Percentiles rank a stretch among this genome's conserved stretches.
These are phyloP conservation scores for Striga asiatica DNA, from an alignment of 257 asterid species.

Conservation along the genomic window DNA sequence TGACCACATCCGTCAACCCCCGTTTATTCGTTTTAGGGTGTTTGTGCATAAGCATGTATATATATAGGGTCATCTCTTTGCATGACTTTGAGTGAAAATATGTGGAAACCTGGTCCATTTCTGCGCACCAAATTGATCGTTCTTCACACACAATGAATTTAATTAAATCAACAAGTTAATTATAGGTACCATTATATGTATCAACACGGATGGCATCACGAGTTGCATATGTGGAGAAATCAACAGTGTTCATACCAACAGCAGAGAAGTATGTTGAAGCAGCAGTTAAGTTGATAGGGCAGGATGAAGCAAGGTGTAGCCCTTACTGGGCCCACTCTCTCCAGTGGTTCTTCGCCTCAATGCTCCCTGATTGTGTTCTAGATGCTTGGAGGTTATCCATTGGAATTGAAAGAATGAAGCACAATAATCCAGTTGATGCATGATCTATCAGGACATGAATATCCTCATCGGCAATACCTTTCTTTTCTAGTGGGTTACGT, in stretches of 20 bases:
- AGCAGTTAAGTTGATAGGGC: conserved; percentile 45
- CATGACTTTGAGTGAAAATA: too few species aligned
- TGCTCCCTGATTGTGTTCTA: conserved; percentile 39
- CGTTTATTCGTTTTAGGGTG: too few species aligned
- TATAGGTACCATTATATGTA: conserved; percentile 76
- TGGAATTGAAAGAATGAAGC: conserved; percentile 28
- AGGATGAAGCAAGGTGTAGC: conserved; percentile 46
- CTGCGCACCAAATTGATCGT: too few species aligned
- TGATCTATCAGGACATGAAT: too few species aligned
- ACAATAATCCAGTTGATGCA: too few species aligned
- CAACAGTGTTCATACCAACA: conserved; percentile 50
- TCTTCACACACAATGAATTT: background rate
- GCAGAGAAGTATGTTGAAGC: conserved; percentile 50
- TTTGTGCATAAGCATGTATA: too few species aligned
- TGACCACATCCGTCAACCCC: too few species aligned
- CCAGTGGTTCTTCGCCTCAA: conserved; percentile 55
- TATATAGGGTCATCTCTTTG: too few species aligned
- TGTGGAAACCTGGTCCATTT: too few species aligned
- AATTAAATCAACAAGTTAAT: background rate
- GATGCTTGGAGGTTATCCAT: conserved; percentile 53
- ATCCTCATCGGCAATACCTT: too few species aligned
- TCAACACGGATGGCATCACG: conserved; percentile 60
- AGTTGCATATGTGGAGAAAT: conserved; percentile 45
- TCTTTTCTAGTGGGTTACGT: too few species aligned
- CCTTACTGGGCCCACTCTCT: conserved; percentile 75